Percentiles rank a stretch among this genome's conserved stretches.
These are phyloP conservation scores for Vitis hybrid DNA, from an alignment of 177 flowering plant genomes.

Conservation along the genomic window DNA sequence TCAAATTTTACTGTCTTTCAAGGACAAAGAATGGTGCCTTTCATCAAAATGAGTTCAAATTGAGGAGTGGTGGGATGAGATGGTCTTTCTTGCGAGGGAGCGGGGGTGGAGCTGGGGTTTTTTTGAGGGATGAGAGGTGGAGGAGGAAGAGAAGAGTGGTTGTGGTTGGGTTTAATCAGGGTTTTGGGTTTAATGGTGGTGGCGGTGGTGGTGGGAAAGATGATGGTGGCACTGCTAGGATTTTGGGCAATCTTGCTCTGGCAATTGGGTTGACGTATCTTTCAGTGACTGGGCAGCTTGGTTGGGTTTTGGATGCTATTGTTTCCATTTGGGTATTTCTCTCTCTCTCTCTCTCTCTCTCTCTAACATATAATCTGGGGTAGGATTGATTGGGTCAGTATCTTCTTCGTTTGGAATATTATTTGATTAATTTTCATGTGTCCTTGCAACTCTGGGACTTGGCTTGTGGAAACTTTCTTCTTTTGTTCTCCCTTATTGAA, in stretches of 20 bases:
- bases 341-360: constrained; percentile 13
- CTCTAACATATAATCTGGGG: too few relatives aligned
- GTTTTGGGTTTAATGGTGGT: constrained; percentile 60
- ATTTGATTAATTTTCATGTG: not conserved
- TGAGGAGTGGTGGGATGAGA: constrained; percentile 23
- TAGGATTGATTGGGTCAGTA: too few relatives aligned
- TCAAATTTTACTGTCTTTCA: constrained; percentile 13
- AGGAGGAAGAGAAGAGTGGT: constrained; percentile 45
- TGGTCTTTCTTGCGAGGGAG: constrained; percentile 25
- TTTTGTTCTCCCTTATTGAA: too few relatives aligned
- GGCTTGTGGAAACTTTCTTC: not conserved
- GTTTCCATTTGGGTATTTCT: constrained; percentile 84
- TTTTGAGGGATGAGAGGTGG: constrained; percentile 26
- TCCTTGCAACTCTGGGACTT: not conserved
- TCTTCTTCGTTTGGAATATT: too few relatives aligned
- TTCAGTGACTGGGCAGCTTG: constrained; percentile 88
- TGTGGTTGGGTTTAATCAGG: constrained; percentile 52
- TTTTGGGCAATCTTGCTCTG: constrained; percentile 79
- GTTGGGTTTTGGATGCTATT: constrained; percentile 87
- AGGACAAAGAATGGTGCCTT: constrained; percentile 28
- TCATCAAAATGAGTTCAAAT: constrained; percentile 17
- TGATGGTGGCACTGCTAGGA: constrained; percentile 47
- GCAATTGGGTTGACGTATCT: constrained; percentile 87
- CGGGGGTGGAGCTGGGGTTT: constrained; percentile 31
- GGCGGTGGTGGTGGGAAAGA: constrained; percentile 53